phyloP scores from a whole-genome alignment of 2,329 filamentous ascomycete genomes.

The Apiospora malaysiana region DNA sequence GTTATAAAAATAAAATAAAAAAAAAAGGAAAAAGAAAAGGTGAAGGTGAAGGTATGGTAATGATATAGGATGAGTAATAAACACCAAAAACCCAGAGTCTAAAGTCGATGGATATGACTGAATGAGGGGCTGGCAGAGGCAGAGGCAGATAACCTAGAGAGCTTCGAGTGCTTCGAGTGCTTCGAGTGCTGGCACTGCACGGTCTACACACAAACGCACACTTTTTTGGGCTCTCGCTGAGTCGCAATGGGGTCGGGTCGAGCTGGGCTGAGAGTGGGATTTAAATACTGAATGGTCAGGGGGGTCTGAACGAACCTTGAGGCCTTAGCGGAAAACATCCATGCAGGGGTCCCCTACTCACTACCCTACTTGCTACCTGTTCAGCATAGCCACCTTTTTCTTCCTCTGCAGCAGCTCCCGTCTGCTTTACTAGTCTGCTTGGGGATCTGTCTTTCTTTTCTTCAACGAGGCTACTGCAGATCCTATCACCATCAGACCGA shows the following conservation, averaged over 20 bases:
- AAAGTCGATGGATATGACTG: background rate
- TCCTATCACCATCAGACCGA: background rate
- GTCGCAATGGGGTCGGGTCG: slow-evolving; percentile 15
- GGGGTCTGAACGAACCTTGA: slow-evolving; percentile 10
- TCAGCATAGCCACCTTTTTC: slow-evolving; percentile 16
- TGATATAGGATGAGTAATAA: background rate
- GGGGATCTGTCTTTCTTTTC: slow-evolving; percentile 10
- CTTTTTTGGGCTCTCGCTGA: slow-evolving; percentile 5
- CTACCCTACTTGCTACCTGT: background rate
- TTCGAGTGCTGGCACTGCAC: background rate
- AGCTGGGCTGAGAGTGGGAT: slow-evolving; percentile 16
- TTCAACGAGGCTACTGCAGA: slow-evolving; percentile 15
- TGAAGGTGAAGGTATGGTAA: background rate
- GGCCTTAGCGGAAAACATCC: background rate
- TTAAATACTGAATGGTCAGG: slow-evolving; percentile 14
- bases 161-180: background rate
- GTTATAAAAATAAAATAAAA: too few species aligned
- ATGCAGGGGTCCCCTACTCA: background rate
- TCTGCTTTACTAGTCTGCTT: background rate
- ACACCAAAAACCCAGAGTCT: background rate
- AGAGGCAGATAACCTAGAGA: background rate
- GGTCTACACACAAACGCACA: background rate
- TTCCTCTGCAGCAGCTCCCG: too few species aligned
- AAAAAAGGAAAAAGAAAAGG: too few species aligned
- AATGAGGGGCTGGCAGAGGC: background rate